These are phyloP conservation scores for Cutaneotrichosporon daszewskae DNA, from an alignment of 1,284 basidiomycete species.

Conservation along the genomic window DNA sequence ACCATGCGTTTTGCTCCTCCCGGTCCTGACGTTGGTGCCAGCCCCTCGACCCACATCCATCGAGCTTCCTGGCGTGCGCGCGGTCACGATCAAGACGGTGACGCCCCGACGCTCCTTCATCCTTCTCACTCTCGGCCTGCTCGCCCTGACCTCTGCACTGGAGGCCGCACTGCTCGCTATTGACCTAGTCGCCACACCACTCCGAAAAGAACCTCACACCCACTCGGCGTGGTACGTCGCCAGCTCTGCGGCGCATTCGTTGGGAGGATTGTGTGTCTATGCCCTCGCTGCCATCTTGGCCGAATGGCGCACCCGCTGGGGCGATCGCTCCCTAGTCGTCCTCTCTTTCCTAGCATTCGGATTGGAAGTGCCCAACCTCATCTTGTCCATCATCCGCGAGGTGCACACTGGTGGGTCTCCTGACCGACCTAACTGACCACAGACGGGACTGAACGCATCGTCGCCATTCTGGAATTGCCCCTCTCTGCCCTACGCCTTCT, in stretches of 20 bases:
- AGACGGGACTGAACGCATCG: conserved; percentile 23
- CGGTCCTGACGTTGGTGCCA: conserved; percentile 23
- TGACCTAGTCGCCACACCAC: conserved; percentile 18
- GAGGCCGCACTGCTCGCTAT: conserved; percentile 27
- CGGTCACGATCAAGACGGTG: conserved; percentile 35
- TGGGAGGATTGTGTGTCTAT: conserved; percentile 35
- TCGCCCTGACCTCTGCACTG: conserved; percentile 24
- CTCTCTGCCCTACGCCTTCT: conserved; percentile 29
- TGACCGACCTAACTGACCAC: no score
- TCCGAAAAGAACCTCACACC: conserved; percentile 1
- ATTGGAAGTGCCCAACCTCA: conserved; percentile 35
- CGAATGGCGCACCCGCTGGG: conserved; percentile 35
- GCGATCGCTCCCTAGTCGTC: conserved; percentile 23
- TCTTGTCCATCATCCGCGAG: conserved; percentile 28
- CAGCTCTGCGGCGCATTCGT: conserved; percentile 16
- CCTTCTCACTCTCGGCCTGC: conserved; percentile 25
- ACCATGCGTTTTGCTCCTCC: conserved; percentile 32
- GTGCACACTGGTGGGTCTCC: conserved; percentile 31
- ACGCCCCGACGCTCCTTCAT: conserved; percentile 36
- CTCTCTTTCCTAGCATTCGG: conserved; percentile 28
- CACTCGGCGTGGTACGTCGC: conserved; percentile 13
- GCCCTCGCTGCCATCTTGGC: conserved; percentile 26
- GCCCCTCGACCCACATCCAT: background rate
- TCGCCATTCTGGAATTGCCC: conserved; percentile 32
- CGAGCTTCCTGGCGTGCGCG: conserved; percentile 28